A percentile compares a stretch with the other conserved stretches of the same genome.
phyloP scores from a whole-genome alignment of 345 rosid species.

The Ceriops tagal region DNA sequence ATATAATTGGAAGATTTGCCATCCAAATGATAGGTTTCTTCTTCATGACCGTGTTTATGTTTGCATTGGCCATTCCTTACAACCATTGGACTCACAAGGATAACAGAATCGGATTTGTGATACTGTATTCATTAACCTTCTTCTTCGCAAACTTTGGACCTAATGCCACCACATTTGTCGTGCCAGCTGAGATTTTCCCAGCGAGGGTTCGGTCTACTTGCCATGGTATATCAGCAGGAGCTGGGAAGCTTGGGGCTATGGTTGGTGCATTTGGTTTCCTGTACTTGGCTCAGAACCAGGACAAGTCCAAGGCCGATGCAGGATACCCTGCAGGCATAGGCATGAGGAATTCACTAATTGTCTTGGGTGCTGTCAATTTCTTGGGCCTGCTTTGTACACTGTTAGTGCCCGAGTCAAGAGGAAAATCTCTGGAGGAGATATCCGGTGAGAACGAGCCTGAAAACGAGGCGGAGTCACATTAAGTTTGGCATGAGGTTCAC shows the following conservation, averaged over 20 bases:
- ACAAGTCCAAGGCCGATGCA: slow-evolving; percentile 17
- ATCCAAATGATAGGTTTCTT: slow-evolving; percentile 72
- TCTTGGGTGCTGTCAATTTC: slow-evolving; percentile 5
- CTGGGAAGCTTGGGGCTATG: slow-evolving; percentile 74
- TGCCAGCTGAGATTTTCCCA: slow-evolving; percentile 6
- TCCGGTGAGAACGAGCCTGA: slow-evolving; percentile 49
- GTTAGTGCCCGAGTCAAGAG: slow-evolving; percentile 7
- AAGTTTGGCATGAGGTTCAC: neutral
- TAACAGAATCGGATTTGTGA: slow-evolving; percentile 55
- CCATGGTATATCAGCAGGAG: slow-evolving; percentile 33
- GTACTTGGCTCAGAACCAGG: slow-evolving; percentile 14
- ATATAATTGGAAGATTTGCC: slow-evolving; percentile 56
- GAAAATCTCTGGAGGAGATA: slow-evolving; percentile 51
- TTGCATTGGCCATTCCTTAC: slow-evolving; percentile 68
- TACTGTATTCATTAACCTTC: slow-evolving; percentile 62
- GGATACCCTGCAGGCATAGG: slow-evolving; percentile 12
- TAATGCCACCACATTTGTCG: slow-evolving; percentile 67
- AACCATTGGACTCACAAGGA: slow-evolving; percentile 67
- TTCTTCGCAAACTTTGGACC: slow-evolving; percentile 83
- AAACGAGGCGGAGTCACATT: neutral
- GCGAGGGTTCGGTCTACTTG: slow-evolving; percentile 2
- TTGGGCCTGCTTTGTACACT: neutral
- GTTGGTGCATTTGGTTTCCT: slow-evolving; percentile 9
- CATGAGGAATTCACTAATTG: slow-evolving; percentile 5
- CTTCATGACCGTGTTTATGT: slow-evolving; percentile 76